These are phyloP conservation scores for Dunaliella primolecta DNA, from an alignment of 139 green algal genomes.

Conservation along the genomic window DNA sequence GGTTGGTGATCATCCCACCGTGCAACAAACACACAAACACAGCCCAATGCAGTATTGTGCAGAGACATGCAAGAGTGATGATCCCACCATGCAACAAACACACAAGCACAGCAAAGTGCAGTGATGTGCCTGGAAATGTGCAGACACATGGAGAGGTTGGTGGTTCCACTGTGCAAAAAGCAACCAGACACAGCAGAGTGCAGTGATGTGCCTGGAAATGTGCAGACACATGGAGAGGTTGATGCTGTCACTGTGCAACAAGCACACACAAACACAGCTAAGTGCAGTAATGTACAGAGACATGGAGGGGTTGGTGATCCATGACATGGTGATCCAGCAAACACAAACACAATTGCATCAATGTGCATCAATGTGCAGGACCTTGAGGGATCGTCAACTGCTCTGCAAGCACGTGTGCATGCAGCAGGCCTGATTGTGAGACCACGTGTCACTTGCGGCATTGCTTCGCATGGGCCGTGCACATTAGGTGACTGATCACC, in stretches of 20 bases:
- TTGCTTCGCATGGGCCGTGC: too few relatives aligned
- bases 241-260: background rate
- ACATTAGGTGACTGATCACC: too few relatives aligned
- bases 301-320: background rate
- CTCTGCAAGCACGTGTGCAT: too few relatives aligned
- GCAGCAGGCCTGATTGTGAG: too few relatives aligned
- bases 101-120: too few relatives aligned
- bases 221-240: background rate
- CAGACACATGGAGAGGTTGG: background rate
- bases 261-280: background rate
- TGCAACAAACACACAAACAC: background rate
- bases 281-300: too few relatives aligned
- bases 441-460: too few relatives aligned
- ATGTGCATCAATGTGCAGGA: too few relatives aligned
- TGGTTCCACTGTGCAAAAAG: background rate
- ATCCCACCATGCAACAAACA: background rate
- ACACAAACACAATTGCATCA: background rate
- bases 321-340: background rate
- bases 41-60: too few relatives aligned
- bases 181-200: background rate
- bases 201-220: background rate
- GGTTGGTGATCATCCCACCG: conserved; percentile 4
- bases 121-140: too few relatives aligned
- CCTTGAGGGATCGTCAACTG: background rate
- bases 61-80: background rate